Evolutionary conservation across 805 yeast species (phyloP), one percentile per base, ranked within the genome.

Genomic region (Blastobotrys peoriensis): DNA sequence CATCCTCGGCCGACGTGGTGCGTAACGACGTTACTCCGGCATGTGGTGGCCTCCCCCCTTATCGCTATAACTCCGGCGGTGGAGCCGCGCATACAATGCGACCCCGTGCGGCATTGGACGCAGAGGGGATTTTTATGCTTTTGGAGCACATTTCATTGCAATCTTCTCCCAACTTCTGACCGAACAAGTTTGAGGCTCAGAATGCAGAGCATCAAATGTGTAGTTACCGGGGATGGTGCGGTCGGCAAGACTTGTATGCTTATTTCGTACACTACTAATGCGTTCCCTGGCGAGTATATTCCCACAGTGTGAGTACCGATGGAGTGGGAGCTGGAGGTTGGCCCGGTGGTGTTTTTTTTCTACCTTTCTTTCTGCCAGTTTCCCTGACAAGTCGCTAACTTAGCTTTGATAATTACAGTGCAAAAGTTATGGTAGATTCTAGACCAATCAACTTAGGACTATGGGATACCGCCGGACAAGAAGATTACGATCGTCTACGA

Each of bases 381-480:
- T 9, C 3, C 33, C 40, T 36, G 28, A 3, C 37, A 22, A 5
- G 39, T 15, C 36, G 35, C 13, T 25, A 35, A 43, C 41, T 3
- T 38, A 63, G 68, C 3, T 88, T 88, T 58, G 96, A 88, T 62
- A 87, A 88, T 65, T 88, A 88, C 63, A 78, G 95, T 2, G 91
- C 95, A 15, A 82, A 83, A 36, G 87, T 88, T 20, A 77, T 86
- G 74, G 81, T 81, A 17, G 91, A 83, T 56, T 82, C 84, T 22
- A 87, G 82, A 57, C 85, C 86, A 44, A 81, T 84, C 57, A 86
- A 86, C 58, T 71, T 88, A 41, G 95, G 94, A 19, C 73, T 88
- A 38, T 88, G 96, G 96, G 96, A 88, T 75, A 88, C 96, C 13
- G 96, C 96, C 2, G 96, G 96, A 21, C 96, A 88, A 65, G 83